Conservation (phyloP, 352 stramenopile species). For the Globisporangium megalacanthum region DNA sequence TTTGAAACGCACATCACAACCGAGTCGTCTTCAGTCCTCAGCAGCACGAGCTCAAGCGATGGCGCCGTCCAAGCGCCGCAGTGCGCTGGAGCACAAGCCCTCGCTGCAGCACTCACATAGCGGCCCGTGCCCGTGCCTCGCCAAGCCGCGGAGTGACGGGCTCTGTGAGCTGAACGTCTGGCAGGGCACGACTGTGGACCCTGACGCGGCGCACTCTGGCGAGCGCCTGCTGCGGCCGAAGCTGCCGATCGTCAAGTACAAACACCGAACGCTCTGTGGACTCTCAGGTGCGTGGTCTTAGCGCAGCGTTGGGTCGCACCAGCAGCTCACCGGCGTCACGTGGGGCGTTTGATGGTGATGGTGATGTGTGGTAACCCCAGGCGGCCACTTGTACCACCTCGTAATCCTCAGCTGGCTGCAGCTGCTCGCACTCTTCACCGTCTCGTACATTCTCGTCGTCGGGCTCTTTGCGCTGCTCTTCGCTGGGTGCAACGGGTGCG, state of each 20-base stretch:
- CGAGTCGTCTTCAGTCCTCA: too few relatives aligned
- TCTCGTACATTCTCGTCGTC: constrained; percentile 40
- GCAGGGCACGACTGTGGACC: constrained; percentile 47
- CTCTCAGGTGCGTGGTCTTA: constrained; percentile 22
- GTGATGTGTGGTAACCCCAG: constrained; percentile 10
- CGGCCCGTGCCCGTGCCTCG: constrained; percentile 25
- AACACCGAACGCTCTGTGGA: constrained; percentile 26
- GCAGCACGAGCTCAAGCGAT: constrained; percentile 10
- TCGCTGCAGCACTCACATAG: not conserved
- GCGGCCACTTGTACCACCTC: constrained; percentile 46
- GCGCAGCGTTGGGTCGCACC: too few relatives aligned
- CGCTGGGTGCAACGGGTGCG: constrained; percentile 31
- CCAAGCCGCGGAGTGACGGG: constrained; percentile 19
- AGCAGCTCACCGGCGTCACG: too few relatives aligned
- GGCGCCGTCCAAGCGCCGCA: constrained; percentile 39
- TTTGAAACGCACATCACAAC: too few relatives aligned
- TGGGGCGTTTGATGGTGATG: too few relatives aligned
- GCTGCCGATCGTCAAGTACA: constrained; percentile 44
- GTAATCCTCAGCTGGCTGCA: constrained; percentile 38
- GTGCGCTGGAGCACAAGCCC: constrained; percentile 16
- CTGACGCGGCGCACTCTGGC: constrained; percentile 9
- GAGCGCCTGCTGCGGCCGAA: constrained; percentile 30
- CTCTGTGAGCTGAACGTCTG: constrained; percentile 51
- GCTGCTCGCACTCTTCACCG: constrained; percentile 39
- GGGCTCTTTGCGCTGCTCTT: constrained; percentile 45